phyloP scores from a whole-genome alignment of 208 protist species.

The Leishmania tropica region DNA sequence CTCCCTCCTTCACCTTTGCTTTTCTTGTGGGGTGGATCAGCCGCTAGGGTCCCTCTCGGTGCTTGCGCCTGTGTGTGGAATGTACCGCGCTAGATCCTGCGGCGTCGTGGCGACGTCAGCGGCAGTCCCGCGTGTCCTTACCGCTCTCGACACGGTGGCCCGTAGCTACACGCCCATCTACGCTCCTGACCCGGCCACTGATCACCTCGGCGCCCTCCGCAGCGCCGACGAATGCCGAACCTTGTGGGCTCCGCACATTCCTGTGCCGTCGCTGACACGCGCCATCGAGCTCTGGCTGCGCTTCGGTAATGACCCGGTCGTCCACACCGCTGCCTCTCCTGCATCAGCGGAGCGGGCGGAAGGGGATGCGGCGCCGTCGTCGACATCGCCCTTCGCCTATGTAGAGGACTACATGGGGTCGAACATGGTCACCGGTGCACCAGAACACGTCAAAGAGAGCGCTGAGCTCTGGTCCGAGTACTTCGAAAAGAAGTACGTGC shows the following conservation, averaged over 20 bases:
- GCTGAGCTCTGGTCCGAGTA: constrained; percentile 65
- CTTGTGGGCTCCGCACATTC: constrained; percentile 53
- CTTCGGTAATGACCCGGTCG: constrained; percentile 90
- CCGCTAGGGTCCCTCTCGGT: neutral
- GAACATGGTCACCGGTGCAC: constrained; percentile 61
- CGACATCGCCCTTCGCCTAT: constrained; percentile 71
- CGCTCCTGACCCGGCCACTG: constrained; percentile 37
- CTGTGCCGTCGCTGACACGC: constrained; percentile 41
- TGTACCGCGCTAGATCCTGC: constrained; percentile 14
- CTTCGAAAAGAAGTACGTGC: constrained; percentile 52
- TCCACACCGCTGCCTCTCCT: constrained; percentile 48
- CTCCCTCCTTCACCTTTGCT: neutral
- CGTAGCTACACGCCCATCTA: constrained; percentile 86
- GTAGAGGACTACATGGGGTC: constrained; percentile 90
- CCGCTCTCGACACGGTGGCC: neutral
- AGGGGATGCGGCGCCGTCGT: neutral
- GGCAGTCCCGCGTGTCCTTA: neutral
- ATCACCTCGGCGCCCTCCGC: constrained; percentile 52
- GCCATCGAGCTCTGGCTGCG: constrained; percentile 75
- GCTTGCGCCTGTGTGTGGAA: neutral
- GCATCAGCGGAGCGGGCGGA: neutral
- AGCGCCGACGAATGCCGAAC: constrained; percentile 58
- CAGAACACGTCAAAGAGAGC: constrained; percentile 63
- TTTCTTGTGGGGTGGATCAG: neutral
- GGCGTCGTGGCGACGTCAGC: constrained; percentile 4